Evolutionary conservation across 306 rosid genomes (phyloP), one percentile per base, ranked within the genome.

Genomic region (Acacia crassicarpa): DNA sequence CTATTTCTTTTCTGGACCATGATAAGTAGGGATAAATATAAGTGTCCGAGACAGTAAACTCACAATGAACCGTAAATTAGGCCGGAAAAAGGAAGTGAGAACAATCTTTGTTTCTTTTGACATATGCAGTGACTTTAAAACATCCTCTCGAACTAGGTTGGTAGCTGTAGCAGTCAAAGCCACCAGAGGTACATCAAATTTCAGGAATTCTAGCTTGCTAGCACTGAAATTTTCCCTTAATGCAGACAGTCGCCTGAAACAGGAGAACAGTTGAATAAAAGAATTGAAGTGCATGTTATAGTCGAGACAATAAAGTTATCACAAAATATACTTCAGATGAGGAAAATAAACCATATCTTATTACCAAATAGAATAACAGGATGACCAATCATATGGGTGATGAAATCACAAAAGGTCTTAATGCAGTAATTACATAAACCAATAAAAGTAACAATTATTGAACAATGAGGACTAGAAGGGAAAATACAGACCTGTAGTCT

Each of bases 121-220:
- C 97, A 95, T 86, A 74, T 84, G 53, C 23, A 93, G 74, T 15
- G 95, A 91, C 88, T 85, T 88, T 35, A 93, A 86, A 89, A 95
- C 92, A 82, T 95, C 99, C 87, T 89, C 93, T 73, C 84, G 92
- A 75, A 95, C 98, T 79, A 80, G 85, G 73, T 66, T 65, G 75
- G 97, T 93, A 46, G 99, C 99, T 54, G 99, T 95, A 59, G 95
- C 99, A 25, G 99, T 95, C 89, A 95, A 93, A 72, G 98, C 98
- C 98, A 95, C 91, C 83, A 95, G 74, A 63, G 99, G 99, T 86
- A 93, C 83, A 72, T 93, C 92, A 74, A 74, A 91, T 74, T 88
- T 79, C 62, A 93, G 82, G 86, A 85, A 93, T 33, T 91, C 89
- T 69, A 93, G 78, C 68, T 61, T 89, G 89, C 89, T 51, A 41